phyloP scores from a whole-genome alignment of 2,329 filamentous ascomycete species.

The Alternaria atra region DNA sequence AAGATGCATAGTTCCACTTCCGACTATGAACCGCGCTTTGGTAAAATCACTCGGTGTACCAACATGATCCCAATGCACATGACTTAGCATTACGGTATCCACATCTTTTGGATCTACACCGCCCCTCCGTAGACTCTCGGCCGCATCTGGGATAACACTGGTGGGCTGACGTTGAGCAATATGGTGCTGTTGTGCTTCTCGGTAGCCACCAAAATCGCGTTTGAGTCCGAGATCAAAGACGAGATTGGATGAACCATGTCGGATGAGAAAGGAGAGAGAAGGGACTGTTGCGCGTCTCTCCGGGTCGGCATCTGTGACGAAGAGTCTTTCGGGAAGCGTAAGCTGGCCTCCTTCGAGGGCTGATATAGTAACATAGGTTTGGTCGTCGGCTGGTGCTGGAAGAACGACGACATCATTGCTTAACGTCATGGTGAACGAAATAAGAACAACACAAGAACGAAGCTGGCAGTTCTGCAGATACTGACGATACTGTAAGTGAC shows the following conservation, averaged over 20 bases:
- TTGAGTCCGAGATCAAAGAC: conserved; percentile 66
- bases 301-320: conserved; percentile 57
- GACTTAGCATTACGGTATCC: conserved; percentile 59
- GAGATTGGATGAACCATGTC: conserved; percentile 54
- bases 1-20: conserved; percentile 47
- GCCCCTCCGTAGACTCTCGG: conserved; percentile 49
- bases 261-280: conserved; percentile 63
- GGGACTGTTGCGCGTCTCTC: conserved; percentile 60
- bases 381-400: conserved; percentile 29
- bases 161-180: conserved; percentile 58
- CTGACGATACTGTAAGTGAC: neutral
- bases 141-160: conserved; percentile 56
- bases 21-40: conserved; percentile 60
- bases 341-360: conserved; percentile 49
- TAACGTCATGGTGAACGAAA: conserved; percentile 9
- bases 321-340: conserved; percentile 59
- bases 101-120: conserved; percentile 50
- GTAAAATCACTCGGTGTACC: conserved; percentile 65
- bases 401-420: conserved; percentile 25
- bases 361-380: conserved; percentile 44
- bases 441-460: neutral
- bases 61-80: conserved; percentile 67
- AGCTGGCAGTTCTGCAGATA: neutral
- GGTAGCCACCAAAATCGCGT: conserved; percentile 56
- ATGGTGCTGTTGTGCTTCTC: conserved; percentile 56